Evolutionary conservation across 169 alveolate genomes (phyloP).

Genomic region (Cryptosporidium viatorum): DNA sequence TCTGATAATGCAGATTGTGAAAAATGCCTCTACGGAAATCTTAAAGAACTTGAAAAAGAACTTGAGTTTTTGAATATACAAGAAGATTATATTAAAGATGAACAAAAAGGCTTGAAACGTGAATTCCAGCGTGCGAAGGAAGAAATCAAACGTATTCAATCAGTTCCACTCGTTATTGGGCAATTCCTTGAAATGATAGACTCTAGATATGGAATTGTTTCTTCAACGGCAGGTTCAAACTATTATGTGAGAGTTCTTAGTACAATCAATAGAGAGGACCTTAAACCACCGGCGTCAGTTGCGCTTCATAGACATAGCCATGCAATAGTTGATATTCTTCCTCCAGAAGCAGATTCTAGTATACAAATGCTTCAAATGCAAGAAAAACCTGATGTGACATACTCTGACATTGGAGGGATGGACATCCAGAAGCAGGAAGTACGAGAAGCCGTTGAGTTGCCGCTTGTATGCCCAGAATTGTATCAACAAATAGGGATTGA

Average conservation of each 20-base stretch:
- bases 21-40: constrained; percentile 4
- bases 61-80: constrained; percentile 76
- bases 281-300: constrained; percentile 97
- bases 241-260: constrained; percentile 97
- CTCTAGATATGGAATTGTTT: constrained; percentile 96
- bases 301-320: constrained; percentile 99
- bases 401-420: constrained; percentile 98
- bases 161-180: constrained; percentile 98
- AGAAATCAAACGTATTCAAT: constrained; percentile 96
- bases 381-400: constrained; percentile 99
- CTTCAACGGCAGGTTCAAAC: constrained; percentile 96
- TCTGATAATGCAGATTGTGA: neutral
- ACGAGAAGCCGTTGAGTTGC: constrained; percentile 99
- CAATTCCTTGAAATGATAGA: constrained; percentile 98
- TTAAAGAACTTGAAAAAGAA: constrained; percentile 63
- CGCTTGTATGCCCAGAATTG: constrained; percentile 97
- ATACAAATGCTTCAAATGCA: constrained; percentile 95
- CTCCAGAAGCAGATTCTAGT: constrained; percentile 99
- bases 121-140: constrained; percentile 96
- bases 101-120: constrained; percentile 95
- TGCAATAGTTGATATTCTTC: constrained; percentile 97
- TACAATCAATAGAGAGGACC: constrained; percentile 97
- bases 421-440: constrained; percentile 98
- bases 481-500: constrained; percentile 98
- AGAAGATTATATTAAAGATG: constrained; percentile 97